Evolutionary conservation across 495 filamentous ascomycete genomes (phyloP).

Genomic region (Xylaria curta): DNA sequence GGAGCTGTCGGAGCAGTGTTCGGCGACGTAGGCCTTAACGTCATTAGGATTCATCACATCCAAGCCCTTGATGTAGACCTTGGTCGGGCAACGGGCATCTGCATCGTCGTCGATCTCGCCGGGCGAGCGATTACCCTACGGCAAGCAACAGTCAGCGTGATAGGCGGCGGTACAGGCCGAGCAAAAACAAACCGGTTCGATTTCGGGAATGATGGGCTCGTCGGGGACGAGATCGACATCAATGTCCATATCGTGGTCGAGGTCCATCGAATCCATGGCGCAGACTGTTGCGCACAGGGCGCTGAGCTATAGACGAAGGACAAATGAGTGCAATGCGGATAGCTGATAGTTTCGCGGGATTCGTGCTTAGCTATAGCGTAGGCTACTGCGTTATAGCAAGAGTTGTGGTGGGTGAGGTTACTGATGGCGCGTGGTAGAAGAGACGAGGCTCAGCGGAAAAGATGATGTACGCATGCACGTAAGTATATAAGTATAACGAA

Average conservation of each 20-base stretch:
- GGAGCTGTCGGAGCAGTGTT: constrained; percentile 63
- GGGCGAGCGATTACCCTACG: constrained; percentile 45
- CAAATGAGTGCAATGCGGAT: neutral
- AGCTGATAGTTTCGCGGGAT: neutral
- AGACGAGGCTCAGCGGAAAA: neutral
- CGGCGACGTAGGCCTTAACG: constrained; percentile 70
- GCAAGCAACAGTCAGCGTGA: constrained; percentile 28
- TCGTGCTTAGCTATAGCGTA: neutral
- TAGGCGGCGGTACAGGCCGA: constrained; percentile 4
- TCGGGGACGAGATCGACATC: constrained; percentile 62
- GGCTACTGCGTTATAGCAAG: neutral
- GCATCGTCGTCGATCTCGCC: constrained; percentile 39
- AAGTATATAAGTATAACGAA: neutral
- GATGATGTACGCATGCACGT: neutral
- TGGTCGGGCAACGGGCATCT: constrained; percentile 55
- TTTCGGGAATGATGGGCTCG: constrained; percentile 49
- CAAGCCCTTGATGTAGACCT: constrained; percentile 83
- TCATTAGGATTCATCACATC: constrained; percentile 80
- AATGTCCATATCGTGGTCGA: constrained; percentile 75
- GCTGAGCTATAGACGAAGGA: neutral
- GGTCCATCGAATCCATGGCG: constrained; percentile 65
- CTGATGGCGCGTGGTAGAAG: neutral
- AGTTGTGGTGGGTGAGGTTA: neutral
- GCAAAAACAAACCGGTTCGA: constrained; percentile 44
- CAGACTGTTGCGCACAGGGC: constrained; percentile 4